Evolutionary conservation across 2,329 filamentous ascomycete species (phyloP), one percentile per base, ranked within the genome.

Genomic region (Magnaporthiopsis incrustans): DNA sequence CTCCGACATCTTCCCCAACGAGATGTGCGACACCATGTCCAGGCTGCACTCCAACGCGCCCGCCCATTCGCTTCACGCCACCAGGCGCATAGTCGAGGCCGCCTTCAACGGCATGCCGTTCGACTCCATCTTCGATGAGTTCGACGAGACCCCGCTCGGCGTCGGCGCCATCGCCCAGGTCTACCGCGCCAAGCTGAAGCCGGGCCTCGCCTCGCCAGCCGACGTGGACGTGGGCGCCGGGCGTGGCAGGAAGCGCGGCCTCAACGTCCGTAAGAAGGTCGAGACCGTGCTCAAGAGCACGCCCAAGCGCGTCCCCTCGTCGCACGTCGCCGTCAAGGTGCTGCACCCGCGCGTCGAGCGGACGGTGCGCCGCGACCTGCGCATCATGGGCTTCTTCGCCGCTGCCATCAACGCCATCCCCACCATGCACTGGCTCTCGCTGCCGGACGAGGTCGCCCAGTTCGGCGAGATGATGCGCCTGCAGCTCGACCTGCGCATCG

Each of bases 391-490:
- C 11, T 92, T 96, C 77, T 97, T 99, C 72, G 95, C 95, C 22
- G 82, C 85, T 0, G 72, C 90, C 7, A 87, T 99, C 69, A 96
- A 98, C 75, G 78, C 84, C 2, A 89, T 99, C 38, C 95, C 95
- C 0, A 97, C 93, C 0, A 95, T 99, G 72, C 92, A 98, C 76
- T 99, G 95, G 95, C 82, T 99, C 7, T 97, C 94, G 0, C 85
- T 99, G 11, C 95, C 95, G 0, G 94, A 97, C 69, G 95, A 99
- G 74, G 95, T 98, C 3, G 78, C 82, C 18, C 92, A 98, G 71
- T 99, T 99, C 72, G 94, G 93, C 30, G 90, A 96, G 73, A 99
- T 99, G 95, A 99, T 99, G 95, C 89, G 89, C 71, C 80, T 98
- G n/a, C 95, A 99, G 74, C 82, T 99, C 3, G 95, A 99, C 75